Evolutionary conservation across 1,139 yeast species (phyloP).

Genomic region (Hyphopichia wangnamkhiaoensis): DNA sequence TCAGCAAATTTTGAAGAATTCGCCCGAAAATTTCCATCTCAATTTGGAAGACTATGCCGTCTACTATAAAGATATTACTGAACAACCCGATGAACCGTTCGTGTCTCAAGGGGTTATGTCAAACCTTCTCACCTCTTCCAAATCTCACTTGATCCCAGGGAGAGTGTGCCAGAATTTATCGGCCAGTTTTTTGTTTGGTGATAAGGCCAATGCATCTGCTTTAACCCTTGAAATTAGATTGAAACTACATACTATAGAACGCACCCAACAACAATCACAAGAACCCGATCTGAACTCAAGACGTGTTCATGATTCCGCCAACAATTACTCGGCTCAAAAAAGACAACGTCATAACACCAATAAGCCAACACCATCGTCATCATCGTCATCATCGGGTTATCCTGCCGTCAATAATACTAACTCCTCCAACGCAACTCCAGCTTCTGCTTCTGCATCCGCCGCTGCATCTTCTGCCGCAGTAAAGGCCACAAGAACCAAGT

Average conservation of each 20-base stretch:
- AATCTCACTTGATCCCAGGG: constrained; percentile 56
- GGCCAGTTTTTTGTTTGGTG: constrained; percentile 50
- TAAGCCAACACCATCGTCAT: background rate
- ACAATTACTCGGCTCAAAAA: constrained; percentile 47
- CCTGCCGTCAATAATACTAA: too few relatives aligned
- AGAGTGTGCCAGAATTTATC: constrained; percentile 70
- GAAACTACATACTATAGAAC: constrained; percentile 51
- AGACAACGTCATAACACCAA: constrained; percentile 5
- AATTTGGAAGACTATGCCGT: constrained; percentile 61
- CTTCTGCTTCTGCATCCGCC: constrained; percentile 6
- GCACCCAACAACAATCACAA: background rate
- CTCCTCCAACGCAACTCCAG: too few relatives aligned
- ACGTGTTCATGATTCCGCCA: constrained; percentile 53
- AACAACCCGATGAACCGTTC: constrained; percentile 72
- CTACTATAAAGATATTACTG: constrained; percentile 71
- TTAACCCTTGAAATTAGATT: constrained; percentile 69
- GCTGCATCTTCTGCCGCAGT: constrained; percentile 29
- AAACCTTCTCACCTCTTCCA: constrained; percentile 30
- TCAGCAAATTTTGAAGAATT: constrained; percentile 49
- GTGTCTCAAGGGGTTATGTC: constrained; percentile 72
- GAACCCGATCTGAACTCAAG: background rate
- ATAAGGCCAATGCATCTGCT: constrained; percentile 39
- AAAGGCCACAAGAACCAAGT: constrained; percentile 67
- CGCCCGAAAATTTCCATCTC: constrained; percentile 59
- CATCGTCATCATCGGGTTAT: constrained; percentile 9